phyloP scores from a whole-genome alignment of 331 rosid species.

The Quercus lobata region DNA sequence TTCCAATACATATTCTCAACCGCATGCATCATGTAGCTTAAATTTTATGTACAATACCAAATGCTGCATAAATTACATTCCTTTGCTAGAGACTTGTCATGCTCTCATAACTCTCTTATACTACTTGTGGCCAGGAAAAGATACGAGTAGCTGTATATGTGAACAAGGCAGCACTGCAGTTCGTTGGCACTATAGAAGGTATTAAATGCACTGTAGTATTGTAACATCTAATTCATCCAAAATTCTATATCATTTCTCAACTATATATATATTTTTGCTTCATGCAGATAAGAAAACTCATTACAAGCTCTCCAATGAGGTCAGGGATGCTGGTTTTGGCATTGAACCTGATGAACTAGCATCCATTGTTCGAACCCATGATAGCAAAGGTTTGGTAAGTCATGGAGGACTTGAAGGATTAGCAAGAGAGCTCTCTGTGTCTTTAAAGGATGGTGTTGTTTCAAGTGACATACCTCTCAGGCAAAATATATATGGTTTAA shows the following conservation, averaged over 20 bases:
- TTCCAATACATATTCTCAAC: background rate
- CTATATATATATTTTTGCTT: background rate
- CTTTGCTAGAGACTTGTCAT: background rate
- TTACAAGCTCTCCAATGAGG: constrained; percentile 40
- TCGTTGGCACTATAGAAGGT: constrained; percentile 47
- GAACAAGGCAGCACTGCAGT: constrained; percentile 81
- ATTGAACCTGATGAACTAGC: constrained; percentile 61
- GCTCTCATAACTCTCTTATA: constrained; percentile 18
- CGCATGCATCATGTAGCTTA: background rate
- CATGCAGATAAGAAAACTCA: constrained; percentile 41
- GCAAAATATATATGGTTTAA: constrained; percentile 49
- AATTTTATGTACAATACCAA: background rate
- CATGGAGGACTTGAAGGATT: constrained; percentile 57
- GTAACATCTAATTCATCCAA: background rate
- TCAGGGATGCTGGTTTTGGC: constrained; percentile 60
- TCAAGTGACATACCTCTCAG: constrained; percentile 45
- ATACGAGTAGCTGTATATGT: constrained; percentile 66
- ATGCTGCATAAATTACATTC: constrained; percentile 21
- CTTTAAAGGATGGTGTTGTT: constrained; percentile 49
- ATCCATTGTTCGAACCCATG: constrained; percentile 57
- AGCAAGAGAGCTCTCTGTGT: constrained; percentile 42
- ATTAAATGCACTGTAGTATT: background rate
- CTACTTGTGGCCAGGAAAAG: constrained; percentile 59
- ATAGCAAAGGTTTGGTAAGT: constrained; percentile 36
- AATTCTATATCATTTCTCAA: background rate